Evolutionary conservation across 805 yeast species (phyloP).

Genomic region (Clavispora vitiphila): DNA sequence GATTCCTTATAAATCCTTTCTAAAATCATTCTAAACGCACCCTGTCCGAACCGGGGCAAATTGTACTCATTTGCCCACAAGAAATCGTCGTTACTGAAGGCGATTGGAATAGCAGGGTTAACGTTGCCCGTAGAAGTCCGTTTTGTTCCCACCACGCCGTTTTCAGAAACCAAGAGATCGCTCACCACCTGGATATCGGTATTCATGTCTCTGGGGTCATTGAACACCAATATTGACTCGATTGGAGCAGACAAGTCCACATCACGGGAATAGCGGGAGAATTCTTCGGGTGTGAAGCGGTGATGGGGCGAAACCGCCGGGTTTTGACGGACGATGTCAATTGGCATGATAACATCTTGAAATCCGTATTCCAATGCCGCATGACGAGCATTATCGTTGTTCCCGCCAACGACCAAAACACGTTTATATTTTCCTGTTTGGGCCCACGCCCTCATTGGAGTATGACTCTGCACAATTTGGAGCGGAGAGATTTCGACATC

Average conservation of each 20-base stretch:
- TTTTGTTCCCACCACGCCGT: conserved; percentile 61
- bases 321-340: conserved; percentile 59
- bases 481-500: conserved; percentile 43
- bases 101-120: conserved; percentile 62
- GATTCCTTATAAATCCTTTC: conserved; percentile 54
- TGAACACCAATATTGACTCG: conserved; percentile 78
- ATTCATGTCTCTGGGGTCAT: conserved; percentile 86
- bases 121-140: conserved; percentile 22
- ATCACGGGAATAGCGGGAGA: conserved; percentile 35
- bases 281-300: conserved; percentile 42
- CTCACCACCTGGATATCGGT: conserved; percentile 74
- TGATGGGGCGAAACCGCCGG: conserved; percentile 69
- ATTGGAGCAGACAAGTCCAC: conserved; percentile 37
- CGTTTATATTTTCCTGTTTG: conserved; percentile 43
- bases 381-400: conserved; percentile 57
- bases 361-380: conserved; percentile 81
- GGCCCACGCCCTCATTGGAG: conserved; percentile 68
- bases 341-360: conserved; percentile 63
- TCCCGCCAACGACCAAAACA: conserved; percentile 84
- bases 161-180: conserved; percentile 62
- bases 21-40: conserved; percentile 67
- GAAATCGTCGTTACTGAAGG: conserved; percentile 79
- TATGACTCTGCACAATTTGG: conserved; percentile 82
- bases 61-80: conserved; percentile 82
- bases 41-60: conserved; percentile 85